Conservation (phyloP, 495 filamentous ascomycete genomes). For the Terfezia boudieri region DNA sequence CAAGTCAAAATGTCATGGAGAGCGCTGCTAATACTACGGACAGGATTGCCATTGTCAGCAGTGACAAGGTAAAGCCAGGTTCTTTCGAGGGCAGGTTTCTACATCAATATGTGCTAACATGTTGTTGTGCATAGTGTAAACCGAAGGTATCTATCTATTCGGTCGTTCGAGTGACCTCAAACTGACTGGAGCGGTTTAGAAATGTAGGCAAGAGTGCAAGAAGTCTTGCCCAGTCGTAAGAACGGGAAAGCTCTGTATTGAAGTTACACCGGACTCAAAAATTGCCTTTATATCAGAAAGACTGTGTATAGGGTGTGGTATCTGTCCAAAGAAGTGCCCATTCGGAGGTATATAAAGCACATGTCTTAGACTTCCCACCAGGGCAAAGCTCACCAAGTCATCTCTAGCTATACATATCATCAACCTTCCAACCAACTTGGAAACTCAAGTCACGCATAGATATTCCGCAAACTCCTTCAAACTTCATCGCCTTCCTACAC, state of each 20-base stretch:
- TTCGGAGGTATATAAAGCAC: slow-evolving; percentile 34
- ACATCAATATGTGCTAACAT: too few species aligned
- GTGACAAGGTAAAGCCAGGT: slow-evolving; percentile 55
- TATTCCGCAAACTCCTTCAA: slow-evolving; percentile 99
- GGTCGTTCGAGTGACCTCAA: background rate
- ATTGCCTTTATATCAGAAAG: slow-evolving; percentile 95
- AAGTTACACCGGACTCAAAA: slow-evolving; percentile 72
- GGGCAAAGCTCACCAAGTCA: background rate
- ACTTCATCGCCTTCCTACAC: slow-evolving; percentile 86
- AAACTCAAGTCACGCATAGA: slow-evolving; percentile 90
- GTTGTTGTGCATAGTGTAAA: slow-evolving; percentile 45
- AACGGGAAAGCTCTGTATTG: slow-evolving; percentile 90
- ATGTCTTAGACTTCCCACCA: background rate
- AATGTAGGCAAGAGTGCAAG: slow-evolving; percentile 98
- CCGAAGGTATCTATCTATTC: slow-evolving; percentile 45
- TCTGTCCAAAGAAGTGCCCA: slow-evolving; percentile 98
- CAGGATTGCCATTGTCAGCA: slow-evolving; percentile 94
- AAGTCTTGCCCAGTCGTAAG: slow-evolving; percentile 96
- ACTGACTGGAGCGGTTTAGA: slow-evolving; percentile 25
- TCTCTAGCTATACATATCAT: slow-evolving; percentile 77
- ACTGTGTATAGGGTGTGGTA: slow-evolving; percentile 94
- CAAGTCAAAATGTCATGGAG: background rate
- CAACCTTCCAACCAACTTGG: slow-evolving; percentile 96
- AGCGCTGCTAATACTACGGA: background rate
- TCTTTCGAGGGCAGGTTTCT: too few species aligned